A percentile compares a stretch with the other conserved stretches of the same genome.
Evolutionary conservation across 768 basidiomycete species (phyloP).

Genomic region (Cyathus striatus): DNA sequence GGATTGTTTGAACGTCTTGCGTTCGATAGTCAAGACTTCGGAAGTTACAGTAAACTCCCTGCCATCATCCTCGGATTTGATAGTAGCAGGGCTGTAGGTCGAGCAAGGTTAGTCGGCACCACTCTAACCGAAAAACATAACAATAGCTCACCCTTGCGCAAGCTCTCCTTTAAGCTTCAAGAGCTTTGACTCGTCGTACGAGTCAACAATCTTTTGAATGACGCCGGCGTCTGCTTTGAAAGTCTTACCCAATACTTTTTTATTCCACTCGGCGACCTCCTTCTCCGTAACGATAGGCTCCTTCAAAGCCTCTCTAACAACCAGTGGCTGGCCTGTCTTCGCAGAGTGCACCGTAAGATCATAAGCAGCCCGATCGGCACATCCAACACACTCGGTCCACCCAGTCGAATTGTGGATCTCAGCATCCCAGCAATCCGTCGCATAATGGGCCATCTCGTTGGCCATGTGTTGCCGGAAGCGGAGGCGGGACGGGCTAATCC

Average conservation of each 20-base stretch:
- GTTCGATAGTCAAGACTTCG: slow-evolving; percentile 72
- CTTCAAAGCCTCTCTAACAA: slow-evolving; percentile 82
- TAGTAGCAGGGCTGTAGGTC: slow-evolving; percentile 41
- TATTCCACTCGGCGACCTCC: slow-evolving; percentile 76
- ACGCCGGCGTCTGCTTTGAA: slow-evolving; percentile 78
- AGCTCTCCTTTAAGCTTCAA: slow-evolving; percentile 66
- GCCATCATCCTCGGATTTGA: slow-evolving; percentile 57
- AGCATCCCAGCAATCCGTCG: slow-evolving; percentile 98
- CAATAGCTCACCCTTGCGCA: slow-evolving; percentile 58
- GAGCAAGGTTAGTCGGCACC: slow-evolving; percentile 3
- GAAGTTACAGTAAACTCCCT: slow-evolving; percentile 67
- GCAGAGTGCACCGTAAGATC: slow-evolving; percentile 87
- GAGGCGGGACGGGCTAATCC: slow-evolving; percentile 76
- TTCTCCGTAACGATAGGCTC: slow-evolving; percentile 82
- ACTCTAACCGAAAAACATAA: background rate
- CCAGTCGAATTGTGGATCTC: slow-evolving; percentile 88
- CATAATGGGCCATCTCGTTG: slow-evolving; percentile 99
- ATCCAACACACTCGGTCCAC: slow-evolving; percentile 99
- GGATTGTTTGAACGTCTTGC: slow-evolving; percentile 83
- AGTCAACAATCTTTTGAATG: slow-evolving; percentile 59
- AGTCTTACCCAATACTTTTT: slow-evolving; percentile 84
- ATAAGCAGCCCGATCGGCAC: slow-evolving; percentile 97
- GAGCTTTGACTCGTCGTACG: slow-evolving; percentile 63
- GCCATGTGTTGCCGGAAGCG: slow-evolving; percentile 98
- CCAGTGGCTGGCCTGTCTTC: slow-evolving; percentile 78